Evolutionary conservation across 2,329 filamentous ascomycete species (phyloP).

Genomic region (Nigrospora osmanthi): DNA sequence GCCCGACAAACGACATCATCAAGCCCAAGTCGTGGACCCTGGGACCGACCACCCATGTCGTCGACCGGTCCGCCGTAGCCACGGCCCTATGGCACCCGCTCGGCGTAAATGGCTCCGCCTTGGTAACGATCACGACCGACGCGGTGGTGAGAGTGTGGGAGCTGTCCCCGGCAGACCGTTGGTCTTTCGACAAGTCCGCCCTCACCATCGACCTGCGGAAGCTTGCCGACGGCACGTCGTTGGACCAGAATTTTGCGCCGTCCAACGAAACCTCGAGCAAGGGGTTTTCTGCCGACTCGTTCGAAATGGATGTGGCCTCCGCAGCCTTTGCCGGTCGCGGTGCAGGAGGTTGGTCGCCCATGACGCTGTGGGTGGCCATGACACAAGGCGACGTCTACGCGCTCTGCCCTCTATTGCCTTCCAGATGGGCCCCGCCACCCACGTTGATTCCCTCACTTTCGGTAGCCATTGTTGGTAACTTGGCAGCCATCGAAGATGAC

Average conservation of each 20-base stretch:
- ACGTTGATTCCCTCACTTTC: constrained; percentile 76
- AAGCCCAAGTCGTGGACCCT: constrained; percentile 83
- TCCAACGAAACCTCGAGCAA: constrained; percentile 67
- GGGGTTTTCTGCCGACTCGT: constrained; percentile 78
- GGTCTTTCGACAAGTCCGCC: constrained; percentile 78
- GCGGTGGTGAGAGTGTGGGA: constrained; percentile 89
- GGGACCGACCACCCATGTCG: constrained; percentile 87
- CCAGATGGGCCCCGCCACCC: constrained; percentile 72
- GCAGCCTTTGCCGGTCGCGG: constrained; percentile 66
- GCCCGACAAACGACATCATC: constrained; percentile 59
- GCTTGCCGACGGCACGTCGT: constrained; percentile 72
- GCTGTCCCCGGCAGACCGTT: constrained; percentile 72
- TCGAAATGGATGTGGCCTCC: constrained; percentile 90
- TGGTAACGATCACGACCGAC: constrained; percentile 85
- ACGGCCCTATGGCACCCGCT: constrained; percentile 90
- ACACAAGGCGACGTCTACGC: constrained; percentile 88
- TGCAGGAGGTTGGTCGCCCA: constrained; percentile 83
- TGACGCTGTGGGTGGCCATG: constrained; percentile 98
- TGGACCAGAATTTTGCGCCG: constrained; percentile 77
- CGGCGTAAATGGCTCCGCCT: constrained; percentile 69
- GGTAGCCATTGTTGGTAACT: constrained; percentile 71
- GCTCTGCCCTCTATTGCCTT: constrained; percentile 80
- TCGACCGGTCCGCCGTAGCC: constrained; percentile 72
- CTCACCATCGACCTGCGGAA: constrained; percentile 85
- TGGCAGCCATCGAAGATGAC: constrained; percentile 55